Conservation (phyloP, 2,329 filamentous ascomycete species). For the Rhinocladiella similis region DNA sequence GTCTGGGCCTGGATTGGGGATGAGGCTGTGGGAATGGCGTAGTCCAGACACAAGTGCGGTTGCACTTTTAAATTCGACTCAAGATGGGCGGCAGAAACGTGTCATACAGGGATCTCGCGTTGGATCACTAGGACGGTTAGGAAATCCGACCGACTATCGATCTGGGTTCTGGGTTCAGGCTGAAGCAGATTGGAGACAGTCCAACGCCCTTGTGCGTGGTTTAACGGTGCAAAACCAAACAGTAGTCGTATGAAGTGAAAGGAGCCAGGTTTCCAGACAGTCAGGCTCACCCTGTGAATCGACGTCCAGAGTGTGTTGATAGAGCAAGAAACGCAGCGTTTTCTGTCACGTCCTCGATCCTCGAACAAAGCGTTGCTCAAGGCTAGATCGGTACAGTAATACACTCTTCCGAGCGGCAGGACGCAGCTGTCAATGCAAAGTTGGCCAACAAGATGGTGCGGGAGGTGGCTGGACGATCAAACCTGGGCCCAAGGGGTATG, state of each 20-base stretch:
- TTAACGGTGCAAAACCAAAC: not conserved
- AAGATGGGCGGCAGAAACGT: not conserved
- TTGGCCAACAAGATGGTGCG: not conserved
- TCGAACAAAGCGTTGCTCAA: too few species aligned
- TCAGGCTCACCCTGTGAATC: too few species aligned
- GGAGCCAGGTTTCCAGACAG: not conserved
- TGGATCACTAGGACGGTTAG: not conserved
- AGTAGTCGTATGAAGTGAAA: not conserved
- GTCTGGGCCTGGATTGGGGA: not conserved
- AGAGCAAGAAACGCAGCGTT: too few species aligned
- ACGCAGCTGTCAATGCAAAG: not conserved
- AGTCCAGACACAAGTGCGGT: not conserved
- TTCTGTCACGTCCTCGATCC: too few species aligned
- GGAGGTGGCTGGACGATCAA: not conserved
- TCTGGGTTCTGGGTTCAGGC: not conserved
- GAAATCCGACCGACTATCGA: not conserved
- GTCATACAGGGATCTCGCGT: not conserved
- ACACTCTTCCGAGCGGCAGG: not conserved
- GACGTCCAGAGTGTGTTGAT: too few species aligned
- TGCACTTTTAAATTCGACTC: not conserved
- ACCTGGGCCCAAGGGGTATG: not conserved
- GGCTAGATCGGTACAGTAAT: too few species aligned
- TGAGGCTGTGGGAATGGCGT: not conserved
- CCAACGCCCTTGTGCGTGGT: not conserved
- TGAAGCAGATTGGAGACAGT: conserved; percentile 4